Evolutionary conservation across 495 filamentous ascomycete genomes (phyloP), one percentile per base, ranked within the genome.

Genomic region (Apodospora peruviana): DNA sequence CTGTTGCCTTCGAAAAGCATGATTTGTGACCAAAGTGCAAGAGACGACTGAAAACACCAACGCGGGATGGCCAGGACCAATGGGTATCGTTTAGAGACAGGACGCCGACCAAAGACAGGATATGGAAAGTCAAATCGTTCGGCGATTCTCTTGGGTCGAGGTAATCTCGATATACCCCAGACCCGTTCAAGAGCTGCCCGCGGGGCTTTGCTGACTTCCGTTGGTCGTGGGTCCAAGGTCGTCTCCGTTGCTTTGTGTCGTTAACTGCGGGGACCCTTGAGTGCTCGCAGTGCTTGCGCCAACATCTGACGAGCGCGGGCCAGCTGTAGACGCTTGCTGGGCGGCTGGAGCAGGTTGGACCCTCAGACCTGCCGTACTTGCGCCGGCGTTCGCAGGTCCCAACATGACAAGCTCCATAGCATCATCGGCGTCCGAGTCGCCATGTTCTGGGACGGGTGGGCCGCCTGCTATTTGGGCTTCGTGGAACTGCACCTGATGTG

Each of bases 401-500:
- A 34, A n/a, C 14, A 21, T 16, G 20, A 27, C 25, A 36, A 16
- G 5, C 12, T 36, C 45, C 32, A 39, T 29, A 4, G 5, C 23
- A 20, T 38, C 23, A 23, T 23, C 36, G 0, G 14, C 36, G 5
- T 38, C 1, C 4, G 40, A 35, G 5, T 32, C 45, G 4, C 29
- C 35, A 7, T 19, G 25, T 3, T 22, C 39, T 2, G 11, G 18
- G 19, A 22, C 9, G 10, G 4, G 3, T 1, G 20, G 39, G 9
- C 18, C 8, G 10, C 5, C 20, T 3, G 18, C 36, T 17, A 42
- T 4, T 2, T 27, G 25, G 2, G 22, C 24, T 32, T 50, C 25
- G 12, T 27, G 40, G 21, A 54, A 49, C 16, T 10, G 40, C 11
- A 43, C 27, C 4, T 46, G 50, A 12, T 23, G 43, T 3, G 43